Percentiles rank a stretch among this genome's conserved stretches.
These are phyloP conservation scores for Calonectria pseudoturangicola DNA, from an alignment of 2,329 filamentous ascomycete species.

Conservation along the genomic window DNA sequence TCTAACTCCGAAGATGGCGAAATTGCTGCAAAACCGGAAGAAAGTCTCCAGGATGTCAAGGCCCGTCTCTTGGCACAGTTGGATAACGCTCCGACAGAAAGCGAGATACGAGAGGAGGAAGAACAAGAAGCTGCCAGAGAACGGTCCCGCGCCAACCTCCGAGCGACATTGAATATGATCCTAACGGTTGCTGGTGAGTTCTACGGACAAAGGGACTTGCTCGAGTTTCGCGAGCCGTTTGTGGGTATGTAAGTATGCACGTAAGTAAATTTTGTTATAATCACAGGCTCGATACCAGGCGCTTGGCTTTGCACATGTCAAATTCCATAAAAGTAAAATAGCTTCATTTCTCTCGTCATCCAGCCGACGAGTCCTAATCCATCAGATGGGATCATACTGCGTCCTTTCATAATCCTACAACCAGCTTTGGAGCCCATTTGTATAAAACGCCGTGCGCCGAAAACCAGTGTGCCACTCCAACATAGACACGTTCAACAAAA, in stretches of 20 bases:
- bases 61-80: constrained; percentile 68
- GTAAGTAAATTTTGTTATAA: constrained; percentile 4
- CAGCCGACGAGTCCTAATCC: constrained; percentile 42
- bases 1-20: constrained; percentile 62
- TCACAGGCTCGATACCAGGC: constrained; percentile 11
- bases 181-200: constrained; percentile 90
- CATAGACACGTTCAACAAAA: constrained; percentile 40
- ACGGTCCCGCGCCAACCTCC: constrained; percentile 70
- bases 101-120: constrained; percentile 49
- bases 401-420: constrained; percentile 40
- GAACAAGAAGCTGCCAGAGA: constrained; percentile 55
- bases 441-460: constrained; percentile 51
- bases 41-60: constrained; percentile 69
- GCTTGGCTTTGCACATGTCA: not conserved
- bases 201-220: constrained; percentile 91
- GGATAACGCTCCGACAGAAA: constrained; percentile 52
- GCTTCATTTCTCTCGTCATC: constrained; percentile 39
- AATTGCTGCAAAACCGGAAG: constrained; percentile 51
- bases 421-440: constrained; percentile 48
- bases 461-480: constrained; percentile 37
- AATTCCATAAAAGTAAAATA: constrained; percentile 30
- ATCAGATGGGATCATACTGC: constrained; percentile 30
- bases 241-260: constrained; percentile 62
- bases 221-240: constrained; percentile 82
- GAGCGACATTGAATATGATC: constrained; percentile 93